Evolutionary conservation across 305 asterid species (phyloP).

Genomic region (Solanum hybrid): DNA sequence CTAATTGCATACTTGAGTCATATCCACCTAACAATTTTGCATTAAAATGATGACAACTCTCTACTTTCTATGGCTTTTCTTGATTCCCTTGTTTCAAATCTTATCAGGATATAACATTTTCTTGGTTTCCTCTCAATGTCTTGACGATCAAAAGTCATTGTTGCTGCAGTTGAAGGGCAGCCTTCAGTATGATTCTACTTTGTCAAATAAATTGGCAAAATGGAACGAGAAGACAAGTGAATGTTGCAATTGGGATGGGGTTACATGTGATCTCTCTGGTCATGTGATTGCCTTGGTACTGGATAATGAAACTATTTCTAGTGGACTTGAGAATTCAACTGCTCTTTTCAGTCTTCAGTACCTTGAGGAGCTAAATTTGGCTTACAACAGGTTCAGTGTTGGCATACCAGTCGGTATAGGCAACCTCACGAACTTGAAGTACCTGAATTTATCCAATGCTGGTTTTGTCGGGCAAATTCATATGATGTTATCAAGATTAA

Average conservation of each 20-base stretch:
- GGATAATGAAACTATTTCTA: constrained; percentile 12
- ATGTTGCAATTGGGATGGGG: constrained; percentile 47
- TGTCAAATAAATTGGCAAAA: constrained; percentile 11
- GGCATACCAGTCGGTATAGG: constrained; percentile 37
- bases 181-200: neutral
- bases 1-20: neutral
- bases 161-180: constrained; percentile 26
- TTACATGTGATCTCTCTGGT: constrained; percentile 41
- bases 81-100: no score
- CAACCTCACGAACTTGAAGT: constrained; percentile 29
- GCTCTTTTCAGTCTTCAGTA: constrained; percentile 31
- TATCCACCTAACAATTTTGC: neutral
- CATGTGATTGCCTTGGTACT: constrained; percentile 25
- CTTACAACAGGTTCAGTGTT: constrained; percentile 33
- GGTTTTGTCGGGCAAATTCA: constrained; percentile 57
- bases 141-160: constrained; percentile 17
- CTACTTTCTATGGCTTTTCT: no score
- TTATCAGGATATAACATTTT: no score
- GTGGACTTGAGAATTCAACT: constrained; percentile 29
- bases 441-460: constrained; percentile 51
- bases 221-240: constrained; percentile 14
- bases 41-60: no score
- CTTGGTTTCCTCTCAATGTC: constrained; percentile 27
- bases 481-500: constrained; percentile 20
- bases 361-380: constrained; percentile 48